Base-by-base conservation (phyloP, 1,284 basidiomycete genomes). In the Apiotrichum sp. region DNA sequence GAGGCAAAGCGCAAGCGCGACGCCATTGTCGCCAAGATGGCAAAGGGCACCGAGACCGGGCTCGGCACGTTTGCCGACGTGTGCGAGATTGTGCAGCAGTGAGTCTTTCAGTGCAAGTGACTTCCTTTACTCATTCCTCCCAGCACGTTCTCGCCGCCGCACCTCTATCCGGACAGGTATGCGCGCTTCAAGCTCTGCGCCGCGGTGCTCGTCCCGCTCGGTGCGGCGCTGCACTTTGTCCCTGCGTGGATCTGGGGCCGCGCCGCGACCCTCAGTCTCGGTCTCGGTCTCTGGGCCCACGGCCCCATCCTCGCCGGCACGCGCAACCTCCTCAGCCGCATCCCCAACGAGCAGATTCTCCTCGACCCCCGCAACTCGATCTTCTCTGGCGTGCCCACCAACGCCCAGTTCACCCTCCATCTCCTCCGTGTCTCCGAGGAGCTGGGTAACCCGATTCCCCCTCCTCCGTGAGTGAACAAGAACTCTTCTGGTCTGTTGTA, bases 321-420 rank as follows among this genome's bases (percentile, higher is more conserved):
- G 40, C 9, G 40, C 40, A 11, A 13, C 11, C 8, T 41, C 11
- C 8, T 41, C 36, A 8, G 36, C 10, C 40, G 8, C 40, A n/a
- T 13, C 8, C 40, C 40, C 40, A 14, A 41, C 40, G 10, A 14
- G n/a, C 8, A 38, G 13, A 38, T 64, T 13, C 16, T 44, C 33
- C 9, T 56, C 47, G 71, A 78, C 47, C 57, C 69, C 49, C 35
- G 31, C 16, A 62, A 79, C 68, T 79, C 79, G 3, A 62, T 83
- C 40, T 67, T 82, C 14, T 77, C 73, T 29, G 77, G 80, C 9
- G 81, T 82, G 0, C 82, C 82, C 3, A 83, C 82, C 47, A 80
- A 83, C 59, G 80, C 81, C 4, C 82, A 83, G 61, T 75, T 83
- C 41, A 80, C 80, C 0, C 68, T 83, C 4, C 80, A 81, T 35